Base-by-base conservation (phyloP, 2,329 filamentous ascomycete genomes). In the Beauveria medogensis region DNA sequence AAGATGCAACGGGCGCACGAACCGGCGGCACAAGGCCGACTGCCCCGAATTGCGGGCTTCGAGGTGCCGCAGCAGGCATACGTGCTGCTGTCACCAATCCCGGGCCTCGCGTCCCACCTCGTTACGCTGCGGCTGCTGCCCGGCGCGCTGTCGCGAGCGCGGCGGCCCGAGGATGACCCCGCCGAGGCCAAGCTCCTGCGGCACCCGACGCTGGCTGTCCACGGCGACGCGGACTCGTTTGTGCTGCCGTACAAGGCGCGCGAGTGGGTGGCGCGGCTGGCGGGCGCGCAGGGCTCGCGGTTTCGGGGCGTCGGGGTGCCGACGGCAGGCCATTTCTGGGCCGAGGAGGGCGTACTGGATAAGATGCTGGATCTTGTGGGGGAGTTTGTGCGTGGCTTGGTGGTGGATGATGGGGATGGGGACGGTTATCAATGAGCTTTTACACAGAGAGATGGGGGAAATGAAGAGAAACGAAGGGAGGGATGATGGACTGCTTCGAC, bases 151-250 rank as follows among this genome's bases (percentile, higher is more conserved):
- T 64, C 64, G 46, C 69, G 60, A 8, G 54, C 66, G 4, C 56
- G 63, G 54, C 55, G 51, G 63, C 61, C 65, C 2, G 64, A 65
- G 1, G 66, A 66, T 1, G 60, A 69, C 57, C 71, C 64, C 1
- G 77, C 78, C 1, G 82, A 86, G 60, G 73, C 75, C 56, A 85
- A 88, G 67, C 75, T 90, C 54, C 73, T 83, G 1, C 71, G 74
- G 2, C 80, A 86, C 67, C 78, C 80, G 1, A 88, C 88, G 0
- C 71, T 96, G 40, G 86, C 84, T 0, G 73, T 96, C 0, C 96
- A 87, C 68, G 93, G 92, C 1, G 84, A 87, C 55, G 78, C 82
- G 4, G 92, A 97, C 71, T 74, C 80, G 0, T 95, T 97, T 65
- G 86, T 90, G 1, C 82, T 86, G 1, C 77, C 77, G 3, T 81